Evolutionary conservation across 2,329 filamentous ascomycete genomes (phyloP), one percentile per base, ranked within the genome.

Genomic region (Fusarium nematophilum): DNA sequence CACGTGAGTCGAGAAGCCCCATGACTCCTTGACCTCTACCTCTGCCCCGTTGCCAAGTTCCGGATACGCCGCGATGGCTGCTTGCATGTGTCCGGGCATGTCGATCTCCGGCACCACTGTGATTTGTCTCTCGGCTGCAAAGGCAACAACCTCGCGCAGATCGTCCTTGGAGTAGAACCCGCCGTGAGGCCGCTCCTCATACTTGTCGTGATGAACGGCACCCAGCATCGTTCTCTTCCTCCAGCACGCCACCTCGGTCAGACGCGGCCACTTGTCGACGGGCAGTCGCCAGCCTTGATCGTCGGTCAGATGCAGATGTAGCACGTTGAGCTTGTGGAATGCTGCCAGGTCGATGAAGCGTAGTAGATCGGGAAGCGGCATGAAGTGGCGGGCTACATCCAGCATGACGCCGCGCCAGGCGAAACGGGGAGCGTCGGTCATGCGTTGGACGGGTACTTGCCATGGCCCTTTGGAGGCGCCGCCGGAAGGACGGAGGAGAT

Each of bases 81-180:
- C 61, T 34, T 62, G 61, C 61, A 64, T 64, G 39, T 64, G 61
- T 15, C 61, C 61, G 1, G 61, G 61, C 61, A 64, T 62, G 23
- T 64, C 57, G 6, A 64, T 46, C 58, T 64, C 61, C 11, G 61
- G 61, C n/a, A 64, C 51, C 18, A 62, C 55, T 5, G 55, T 52
- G n/a, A 62, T 54, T 34, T 62, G 52, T n/a, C 59, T 48, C 47
- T 50, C 43, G 1, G 44, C 34, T 5, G 59, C 59, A 46, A 53
- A 59, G 10, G 59, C 43, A 10, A 56, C 55, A 25, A 62, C 44
- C 33, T 62, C 47, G 5, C 39, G 23, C 30, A 62, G 23, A 39
- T 62, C 59, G 6, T 53, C 47, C 9, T 40, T 40, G 17, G 59
- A 43, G 52, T 62, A 62, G 36, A 53, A 52, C 21, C 59, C 59